Conservation (phyloP, 2,329 filamentous ascomycete species). For the Chaetomium olivaceum region DNA sequence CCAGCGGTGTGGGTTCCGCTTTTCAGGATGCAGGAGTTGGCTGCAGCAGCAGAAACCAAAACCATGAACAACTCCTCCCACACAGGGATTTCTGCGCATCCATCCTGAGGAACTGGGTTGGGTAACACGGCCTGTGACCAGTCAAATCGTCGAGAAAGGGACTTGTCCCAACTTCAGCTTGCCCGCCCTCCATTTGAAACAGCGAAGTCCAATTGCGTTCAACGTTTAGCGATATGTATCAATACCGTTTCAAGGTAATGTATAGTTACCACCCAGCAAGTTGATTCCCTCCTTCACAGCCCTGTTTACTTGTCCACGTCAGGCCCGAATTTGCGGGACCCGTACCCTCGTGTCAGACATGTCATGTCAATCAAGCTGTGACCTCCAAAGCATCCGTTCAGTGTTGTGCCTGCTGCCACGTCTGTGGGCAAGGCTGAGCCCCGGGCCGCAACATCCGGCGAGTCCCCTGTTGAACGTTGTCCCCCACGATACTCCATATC, state of each 20-base stretch:
- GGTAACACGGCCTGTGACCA: slow-evolving; percentile 6
- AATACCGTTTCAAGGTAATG: background rate
- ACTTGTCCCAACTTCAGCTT: background rate
- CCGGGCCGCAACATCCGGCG: slow-evolving; percentile 1
- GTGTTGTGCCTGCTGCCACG: background rate
- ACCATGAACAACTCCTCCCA: background rate
- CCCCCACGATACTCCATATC: background rate
- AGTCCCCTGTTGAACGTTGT: background rate
- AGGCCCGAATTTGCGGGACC: background rate
- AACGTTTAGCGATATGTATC: background rate
- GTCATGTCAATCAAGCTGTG: background rate
- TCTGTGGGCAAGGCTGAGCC: slow-evolving; percentile 1
- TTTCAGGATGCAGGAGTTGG: slow-evolving; percentile 6
- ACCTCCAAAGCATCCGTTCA: background rate
- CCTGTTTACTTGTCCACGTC: background rate
- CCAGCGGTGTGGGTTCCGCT: slow-evolving; percentile 20
- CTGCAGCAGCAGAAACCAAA: slow-evolving; percentile 2
- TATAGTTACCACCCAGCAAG: background rate
- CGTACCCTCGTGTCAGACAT: background rate
- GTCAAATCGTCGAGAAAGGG: background rate
- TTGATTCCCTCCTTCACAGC: background rate
- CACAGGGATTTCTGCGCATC: background rate
- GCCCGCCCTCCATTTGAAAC: background rate
- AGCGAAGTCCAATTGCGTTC: background rate
- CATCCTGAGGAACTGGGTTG: background rate